phyloP scores from a whole-genome alignment of 371 early-diverging fungal species.

The Actinomortierella ambigua region DNA sequence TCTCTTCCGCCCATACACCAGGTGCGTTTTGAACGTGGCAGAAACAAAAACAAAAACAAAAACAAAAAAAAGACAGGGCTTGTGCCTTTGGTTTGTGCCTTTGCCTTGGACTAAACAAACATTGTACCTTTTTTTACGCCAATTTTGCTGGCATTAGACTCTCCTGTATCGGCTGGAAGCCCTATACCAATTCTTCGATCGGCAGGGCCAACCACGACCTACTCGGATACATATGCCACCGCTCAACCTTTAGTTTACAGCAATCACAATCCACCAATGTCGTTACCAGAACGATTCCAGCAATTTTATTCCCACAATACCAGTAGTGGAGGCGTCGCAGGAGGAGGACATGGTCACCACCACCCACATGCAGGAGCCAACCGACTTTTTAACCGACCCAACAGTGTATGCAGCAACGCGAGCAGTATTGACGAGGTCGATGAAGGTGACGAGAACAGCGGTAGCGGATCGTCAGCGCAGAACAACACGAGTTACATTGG shows the following conservation, averaged over 20 bases:
- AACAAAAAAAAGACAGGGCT: no score
- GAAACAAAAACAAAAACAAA: no score
- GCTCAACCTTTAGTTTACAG: no score
- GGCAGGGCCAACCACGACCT: constrained; percentile 31
- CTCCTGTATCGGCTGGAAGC: constrained; percentile 20
- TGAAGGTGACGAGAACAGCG: constrained; percentile 24
- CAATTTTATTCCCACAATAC: constrained; percentile 22
- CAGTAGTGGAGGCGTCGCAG: background rate
- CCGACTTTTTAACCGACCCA: constrained; percentile 14
- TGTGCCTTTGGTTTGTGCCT: no score
- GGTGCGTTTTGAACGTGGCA: constrained; percentile 16
- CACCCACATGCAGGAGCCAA: background rate
- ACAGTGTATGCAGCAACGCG: constrained; percentile 36
- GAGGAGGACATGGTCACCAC: constrained; percentile 5
- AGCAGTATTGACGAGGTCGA: constrained; percentile 40
- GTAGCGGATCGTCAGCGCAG: constrained; percentile 29
- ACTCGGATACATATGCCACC: constrained; percentile 27
- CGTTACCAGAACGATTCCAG: constrained; percentile 41
- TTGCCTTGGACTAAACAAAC: no score
- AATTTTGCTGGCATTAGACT: constrained; percentile 12
- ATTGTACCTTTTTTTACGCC: background rate
- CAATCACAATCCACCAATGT: constrained; percentile 9
- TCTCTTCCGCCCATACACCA: constrained; percentile 24
- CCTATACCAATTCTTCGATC: constrained; percentile 42
- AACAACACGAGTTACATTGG: constrained; percentile 24